Evolutionary conservation across 441 rosid species (phyloP), one percentile per base, ranked within the genome.

Genomic region (Erodium chrysanthum): DNA sequence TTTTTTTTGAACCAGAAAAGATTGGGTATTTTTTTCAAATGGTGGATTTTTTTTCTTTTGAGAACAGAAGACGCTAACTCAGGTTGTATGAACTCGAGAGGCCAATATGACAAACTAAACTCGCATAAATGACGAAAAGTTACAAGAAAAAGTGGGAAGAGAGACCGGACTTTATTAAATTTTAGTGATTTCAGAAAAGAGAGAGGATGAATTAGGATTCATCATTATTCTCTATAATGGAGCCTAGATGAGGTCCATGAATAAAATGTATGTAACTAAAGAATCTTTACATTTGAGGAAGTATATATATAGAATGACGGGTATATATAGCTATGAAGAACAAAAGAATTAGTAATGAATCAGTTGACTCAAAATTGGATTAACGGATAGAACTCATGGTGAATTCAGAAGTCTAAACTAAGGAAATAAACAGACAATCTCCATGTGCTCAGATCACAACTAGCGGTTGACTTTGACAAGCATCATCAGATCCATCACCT

Each of bases 11-110:
- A 66, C 9, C 46, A 56, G 20, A 50, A 15, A 25, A 69, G 35
- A 40, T 11, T 64, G 33, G 0, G 27, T 7, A 10, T 14, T 42
- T 15, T 63, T 15, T 70, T 73, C 58, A 50, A 17, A 22, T 11
- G 31, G 14, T 14, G 21, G 63, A 58, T 62, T 0, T 62, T 48
- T 27, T 21, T 42, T 7, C 40, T 29, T 29, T 35, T 7, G 40
- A 5, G 40, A 35, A 5, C 40, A 35, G 72, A 75, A 68, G 69
- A 78, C 46, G 65, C 62, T 3, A 66, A 71, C 68, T 68, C 56
- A 27, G 71, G 72, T 15, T 42, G n/a, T 70, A 74, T 68, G 66
- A 66, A 80, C 84, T 82, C 85, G 83, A 85, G 88, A 86, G 95
- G 87, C 82, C 82, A 74, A 71, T 67, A 63, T 17, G 66, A 50